Percentiles rank a stretch among this genome's conserved stretches.
Evolutionary conservation across 805 yeast genomes (phyloP).

Genomic region (Wickerhamomyces xylosicus): DNA sequence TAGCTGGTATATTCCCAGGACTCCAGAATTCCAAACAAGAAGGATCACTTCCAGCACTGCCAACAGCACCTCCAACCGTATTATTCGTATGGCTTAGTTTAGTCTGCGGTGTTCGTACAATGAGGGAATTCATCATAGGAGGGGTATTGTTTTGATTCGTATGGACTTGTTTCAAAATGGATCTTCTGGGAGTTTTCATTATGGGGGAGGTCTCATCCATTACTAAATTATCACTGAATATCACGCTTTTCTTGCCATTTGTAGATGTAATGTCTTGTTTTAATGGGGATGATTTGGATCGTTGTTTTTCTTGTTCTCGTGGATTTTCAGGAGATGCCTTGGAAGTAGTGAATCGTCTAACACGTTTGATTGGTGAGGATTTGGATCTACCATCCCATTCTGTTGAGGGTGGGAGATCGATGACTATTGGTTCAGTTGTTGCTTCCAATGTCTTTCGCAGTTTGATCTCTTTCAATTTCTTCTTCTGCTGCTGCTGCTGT

Average conservation of each 20-base stretch:
- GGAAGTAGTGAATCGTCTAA: background rate
- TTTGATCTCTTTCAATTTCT: too few relatives aligned
- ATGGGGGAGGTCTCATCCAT: slow-evolving; percentile 1
- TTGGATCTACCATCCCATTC: background rate
- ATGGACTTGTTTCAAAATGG: slow-evolving; percentile 12
- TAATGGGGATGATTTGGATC: slow-evolving; percentile 16
- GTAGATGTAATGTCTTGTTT: background rate
- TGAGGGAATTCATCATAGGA: slow-evolving; percentile 8
- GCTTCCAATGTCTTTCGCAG: too few relatives aligned
- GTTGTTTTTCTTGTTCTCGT: background rate
- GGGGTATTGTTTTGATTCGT: slow-evolving; percentile 1
- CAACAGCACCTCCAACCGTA: too few relatives aligned
- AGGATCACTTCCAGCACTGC: slow-evolving; percentile 1
- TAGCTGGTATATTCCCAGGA: slow-evolving; percentile 17
- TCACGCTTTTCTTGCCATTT: slow-evolving; percentile 9
- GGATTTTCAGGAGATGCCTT: slow-evolving; percentile 13
- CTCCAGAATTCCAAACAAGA: slow-evolving; percentile 14
- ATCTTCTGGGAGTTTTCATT: slow-evolving; percentile 13
- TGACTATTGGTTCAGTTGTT: too few relatives aligned
- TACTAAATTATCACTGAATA: slow-evolving; percentile 9
- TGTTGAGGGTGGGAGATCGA: too few relatives aligned
- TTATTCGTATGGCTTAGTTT: background rate
- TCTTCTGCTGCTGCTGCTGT: too few relatives aligned
- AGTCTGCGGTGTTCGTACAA: slow-evolving; percentile 1
- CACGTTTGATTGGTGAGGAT: slow-evolving; percentile 13